These are phyloP conservation scores for Solioccasus polychromus DNA, from an alignment of 768 basidiomycete genomes.

Conservation along the genomic window DNA sequence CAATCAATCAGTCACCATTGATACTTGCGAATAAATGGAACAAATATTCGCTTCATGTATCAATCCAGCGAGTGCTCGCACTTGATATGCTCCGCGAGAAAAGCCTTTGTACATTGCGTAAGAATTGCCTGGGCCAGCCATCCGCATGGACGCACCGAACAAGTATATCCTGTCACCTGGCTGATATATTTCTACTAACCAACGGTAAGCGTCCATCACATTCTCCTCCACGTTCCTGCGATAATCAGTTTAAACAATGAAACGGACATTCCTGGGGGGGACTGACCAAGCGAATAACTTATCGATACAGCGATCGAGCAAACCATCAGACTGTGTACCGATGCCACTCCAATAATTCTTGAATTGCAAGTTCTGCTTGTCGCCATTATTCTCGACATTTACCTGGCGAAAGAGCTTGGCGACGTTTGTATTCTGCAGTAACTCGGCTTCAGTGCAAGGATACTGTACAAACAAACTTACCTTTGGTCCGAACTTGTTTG, in stretches of 20 bases:
- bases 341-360: constrained; percentile 32
- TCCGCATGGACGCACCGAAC: constrained; percentile 30
- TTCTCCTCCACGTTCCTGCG: constrained; percentile 7
- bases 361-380: constrained; percentile 13
- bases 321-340: constrained; percentile 18
- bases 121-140: neutral
- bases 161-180: constrained; percentile 31
- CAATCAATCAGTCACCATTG: neutral
- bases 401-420: constrained; percentile 26
- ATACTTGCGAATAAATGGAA: no score
- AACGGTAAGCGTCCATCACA: constrained; percentile 3
- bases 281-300: constrained; percentile 6
- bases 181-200: neutral
- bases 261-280: neutral
- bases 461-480: constrained; percentile 31
- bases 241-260: neutral
- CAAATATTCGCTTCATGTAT: constrained; percentile 32
- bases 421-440: constrained; percentile 31
- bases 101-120: constrained; percentile 29
- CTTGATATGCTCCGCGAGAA: constrained; percentile 43
- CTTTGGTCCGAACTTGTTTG: constrained; percentile 24
- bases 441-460: neutral
- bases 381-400: constrained; percentile 3
- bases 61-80: constrained; percentile 35
- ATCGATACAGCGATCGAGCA: neutral